These are phyloP conservation scores for Plasmodium vinckei DNA, from an alignment of 169 alveolate species.

Conservation along the genomic window DNA sequence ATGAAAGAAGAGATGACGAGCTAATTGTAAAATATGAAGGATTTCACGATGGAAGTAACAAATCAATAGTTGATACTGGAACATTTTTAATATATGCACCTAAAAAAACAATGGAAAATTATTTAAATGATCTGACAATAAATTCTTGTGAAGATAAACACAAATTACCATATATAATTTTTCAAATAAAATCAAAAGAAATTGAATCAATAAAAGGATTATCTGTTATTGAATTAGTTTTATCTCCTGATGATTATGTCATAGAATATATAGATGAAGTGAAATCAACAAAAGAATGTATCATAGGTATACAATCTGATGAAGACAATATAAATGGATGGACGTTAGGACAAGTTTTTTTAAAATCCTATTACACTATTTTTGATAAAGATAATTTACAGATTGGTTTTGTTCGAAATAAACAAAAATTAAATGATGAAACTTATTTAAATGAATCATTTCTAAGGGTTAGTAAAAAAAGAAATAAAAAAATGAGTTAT, in stretches of 20 bases:
- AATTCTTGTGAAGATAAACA: slow-evolving; percentile 75
- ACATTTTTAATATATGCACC: slow-evolving; percentile 75
- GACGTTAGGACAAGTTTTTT: slow-evolving; percentile 78
- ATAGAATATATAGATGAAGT: slow-evolving; percentile 73
- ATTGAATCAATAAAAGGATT: slow-evolving; percentile 20
- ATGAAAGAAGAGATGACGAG: slow-evolving; percentile 2
- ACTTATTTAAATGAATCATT: slow-evolving; percentile 13
- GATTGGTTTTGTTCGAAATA: slow-evolving; percentile 84
- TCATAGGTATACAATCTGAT: slow-evolving; percentile 82
- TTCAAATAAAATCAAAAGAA: slow-evolving; percentile 54
- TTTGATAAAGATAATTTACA: slow-evolving; percentile 83
- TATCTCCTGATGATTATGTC: slow-evolving; percentile 85
- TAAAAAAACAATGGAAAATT: slow-evolving; percentile 58
- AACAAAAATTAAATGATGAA: not conserved
- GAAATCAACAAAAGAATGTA: slow-evolving; percentile 70
- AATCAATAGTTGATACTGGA: slow-evolving; percentile 69
- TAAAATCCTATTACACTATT: slow-evolving; percentile 83
- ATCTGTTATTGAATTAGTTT: slow-evolving; percentile 77
- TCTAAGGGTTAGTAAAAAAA: slow-evolving; percentile 11
- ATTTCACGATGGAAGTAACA: slow-evolving; percentile 74
- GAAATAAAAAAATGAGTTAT: slow-evolving; percentile 13
- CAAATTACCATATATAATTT: slow-evolving; percentile 57
- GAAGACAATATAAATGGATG: slow-evolving; percentile 71
- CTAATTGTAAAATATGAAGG: slow-evolving; percentile 71
- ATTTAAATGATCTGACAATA: slow-evolving; percentile 45